Percentiles rank a stretch among this genome's conserved stretches.
Conservation (phyloP, 345 rosid genomes). For the Ricinus communis region DNA sequence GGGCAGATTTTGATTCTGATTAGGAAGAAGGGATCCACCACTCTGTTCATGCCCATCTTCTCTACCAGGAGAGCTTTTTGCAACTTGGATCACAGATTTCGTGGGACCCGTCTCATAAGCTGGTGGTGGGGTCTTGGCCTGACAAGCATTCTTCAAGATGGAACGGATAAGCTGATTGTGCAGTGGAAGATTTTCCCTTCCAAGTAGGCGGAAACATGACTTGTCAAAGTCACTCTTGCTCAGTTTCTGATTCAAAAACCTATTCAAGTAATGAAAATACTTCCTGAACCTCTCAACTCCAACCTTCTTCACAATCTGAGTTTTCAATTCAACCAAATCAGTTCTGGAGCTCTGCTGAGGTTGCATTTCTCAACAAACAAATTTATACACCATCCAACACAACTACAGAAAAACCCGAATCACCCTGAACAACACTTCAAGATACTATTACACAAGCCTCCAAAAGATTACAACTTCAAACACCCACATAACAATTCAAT, state of each 20-base stretch:
- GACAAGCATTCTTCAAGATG: slow-evolving; percentile 78
- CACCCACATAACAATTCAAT: slow-evolving; percentile 26
- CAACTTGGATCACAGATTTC: slow-evolving; percentile 45
- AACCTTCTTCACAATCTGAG: slow-evolving; percentile 74
- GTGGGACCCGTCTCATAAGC: slow-evolving; percentile 46
- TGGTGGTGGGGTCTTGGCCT: slow-evolving; percentile 64
- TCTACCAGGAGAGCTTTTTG: slow-evolving; percentile 40
- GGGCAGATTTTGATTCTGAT: slow-evolving; percentile 56
- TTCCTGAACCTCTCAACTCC: slow-evolving; percentile 81
- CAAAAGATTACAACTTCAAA: slow-evolving; percentile 31
- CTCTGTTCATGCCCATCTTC: slow-evolving; percentile 63
- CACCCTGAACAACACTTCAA: slow-evolving; percentile 35
- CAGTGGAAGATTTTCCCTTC: slow-evolving; percentile 83
- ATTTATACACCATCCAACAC: slow-evolving; percentile 47
- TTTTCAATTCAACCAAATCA: slow-evolving; percentile 76
- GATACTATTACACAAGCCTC: slow-evolving; percentile 33
- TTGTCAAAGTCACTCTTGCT: slow-evolving; percentile 82
- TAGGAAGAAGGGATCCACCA: slow-evolving; percentile 46
- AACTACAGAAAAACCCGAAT: slow-evolving; percentile 20
- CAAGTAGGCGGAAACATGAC: slow-evolving; percentile 69
- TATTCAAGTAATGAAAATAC: slow-evolving; percentile 71
- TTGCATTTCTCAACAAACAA: slow-evolving; percentile 65
- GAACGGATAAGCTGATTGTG: slow-evolving; percentile 84
- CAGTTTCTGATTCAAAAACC: slow-evolving; percentile 81
- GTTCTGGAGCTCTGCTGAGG: slow-evolving; percentile 74